These are phyloP conservation scores for Phytophthora nicotianae DNA, from an alignment of 352 stramenopile species.

Conservation along the genomic window DNA sequence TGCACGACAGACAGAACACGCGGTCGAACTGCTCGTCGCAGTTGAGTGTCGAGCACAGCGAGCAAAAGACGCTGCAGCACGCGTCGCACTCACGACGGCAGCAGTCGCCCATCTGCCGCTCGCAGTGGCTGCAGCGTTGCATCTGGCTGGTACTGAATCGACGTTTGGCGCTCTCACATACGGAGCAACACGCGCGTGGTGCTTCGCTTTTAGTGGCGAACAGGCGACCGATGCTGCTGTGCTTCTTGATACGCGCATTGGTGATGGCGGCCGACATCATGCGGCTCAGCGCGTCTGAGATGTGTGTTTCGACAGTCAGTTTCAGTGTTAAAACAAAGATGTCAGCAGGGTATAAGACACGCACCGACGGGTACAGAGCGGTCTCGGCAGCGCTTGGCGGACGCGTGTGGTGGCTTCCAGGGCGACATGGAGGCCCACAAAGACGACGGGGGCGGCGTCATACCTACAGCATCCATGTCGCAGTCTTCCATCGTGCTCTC, in stretches of 20 bases:
- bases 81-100: slow-evolving; percentile 63
- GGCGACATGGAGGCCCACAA: slow-evolving; percentile 52
- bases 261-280: slow-evolving; percentile 80
- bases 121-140: slow-evolving; percentile 66
- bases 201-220: slow-evolving; percentile 33
- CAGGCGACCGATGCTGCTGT: slow-evolving; percentile 49
- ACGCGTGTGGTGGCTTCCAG: slow-evolving; percentile 54
- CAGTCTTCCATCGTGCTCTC: slow-evolving; percentile 24
- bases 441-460: slow-evolving; percentile 30
- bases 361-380: slow-evolving; percentile 72
- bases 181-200: slow-evolving; percentile 31
- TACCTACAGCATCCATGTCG: slow-evolving; percentile 22
- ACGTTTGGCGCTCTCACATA: slow-evolving; percentile 41
- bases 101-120: slow-evolving; percentile 61
- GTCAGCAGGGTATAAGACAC: slow-evolving; percentile 7
- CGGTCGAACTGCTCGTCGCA: slow-evolving; percentile 83
- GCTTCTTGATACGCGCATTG: slow-evolving; percentile 72
- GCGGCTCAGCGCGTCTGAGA: slow-evolving; percentile 71
- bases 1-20: slow-evolving; percentile 79
- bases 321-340: slow-evolving; percentile 9
- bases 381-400: slow-evolving; percentile 66
- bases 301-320: slow-evolving; percentile 17
- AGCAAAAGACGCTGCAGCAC: slow-evolving; percentile 68
- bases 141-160: slow-evolving; percentile 16
- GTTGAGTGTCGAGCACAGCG: slow-evolving; percentile 85